A percentile compares a stretch with the other conserved stretches of the same genome.
Conservation (phyloP, 768 basidiomycete genomes). For the Scleroderma citrinum region DNA sequence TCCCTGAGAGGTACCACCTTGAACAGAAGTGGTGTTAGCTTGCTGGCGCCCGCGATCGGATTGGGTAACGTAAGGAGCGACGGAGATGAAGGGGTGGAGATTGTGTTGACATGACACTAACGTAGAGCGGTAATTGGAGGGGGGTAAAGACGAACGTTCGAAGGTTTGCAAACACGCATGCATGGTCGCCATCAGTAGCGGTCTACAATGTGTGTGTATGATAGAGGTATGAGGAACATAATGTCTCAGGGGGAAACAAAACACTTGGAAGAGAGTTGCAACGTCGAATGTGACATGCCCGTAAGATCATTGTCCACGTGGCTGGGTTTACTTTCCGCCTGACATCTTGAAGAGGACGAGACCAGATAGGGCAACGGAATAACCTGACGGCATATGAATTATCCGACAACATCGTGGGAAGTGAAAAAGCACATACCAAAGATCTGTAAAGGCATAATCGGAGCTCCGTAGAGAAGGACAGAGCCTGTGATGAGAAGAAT, state of each 20-base stretch:
- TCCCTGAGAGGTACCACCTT: not conserved
- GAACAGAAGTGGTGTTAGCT: not conserved
- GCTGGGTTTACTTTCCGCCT: constrained; percentile 44
- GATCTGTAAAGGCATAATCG: constrained; percentile 78
- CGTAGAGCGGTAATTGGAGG: no score
- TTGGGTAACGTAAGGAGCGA: not conserved
- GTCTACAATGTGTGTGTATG: no score
- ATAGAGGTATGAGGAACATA: no score
- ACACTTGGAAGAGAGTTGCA: not conserved
- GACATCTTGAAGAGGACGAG: constrained; percentile 82
- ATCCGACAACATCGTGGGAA: not conserved
- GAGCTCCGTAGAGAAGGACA: constrained; percentile 77
- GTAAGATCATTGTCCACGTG: not conserved
- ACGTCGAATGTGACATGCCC: not conserved
- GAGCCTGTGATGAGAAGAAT: constrained; percentile 92
- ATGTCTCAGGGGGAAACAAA: not conserved
- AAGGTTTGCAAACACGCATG: no score
- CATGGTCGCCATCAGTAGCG: no score
- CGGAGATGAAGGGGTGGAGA: not conserved
- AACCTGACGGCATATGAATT: constrained; percentile 43
- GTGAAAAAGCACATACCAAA: constrained; percentile 45
- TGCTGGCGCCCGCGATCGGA: not conserved
- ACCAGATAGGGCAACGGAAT: constrained; percentile 81
- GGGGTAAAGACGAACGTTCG: no score
- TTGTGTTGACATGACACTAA: no score